Evolutionary conservation across 2,329 filamentous ascomycete species (phyloP).

Genomic region (Chaetomium sp.): DNA sequence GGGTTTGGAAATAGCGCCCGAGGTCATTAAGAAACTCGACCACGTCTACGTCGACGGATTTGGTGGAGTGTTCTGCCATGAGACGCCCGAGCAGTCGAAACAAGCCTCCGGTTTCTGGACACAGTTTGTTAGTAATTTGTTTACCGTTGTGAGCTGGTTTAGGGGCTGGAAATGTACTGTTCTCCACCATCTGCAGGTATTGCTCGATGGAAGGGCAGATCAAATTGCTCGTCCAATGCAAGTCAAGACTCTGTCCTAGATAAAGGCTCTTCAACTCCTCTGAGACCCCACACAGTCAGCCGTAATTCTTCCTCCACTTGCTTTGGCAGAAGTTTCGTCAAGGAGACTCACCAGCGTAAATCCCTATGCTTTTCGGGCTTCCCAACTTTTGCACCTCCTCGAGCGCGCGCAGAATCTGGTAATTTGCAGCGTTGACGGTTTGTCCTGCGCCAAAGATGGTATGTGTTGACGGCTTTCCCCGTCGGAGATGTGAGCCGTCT

Average conservation of each 20-base stretch:
- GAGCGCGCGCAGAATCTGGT: slow-evolving; percentile 36
- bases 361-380: slow-evolving; percentile 24
- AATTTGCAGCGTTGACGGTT: slow-evolving; percentile 43
- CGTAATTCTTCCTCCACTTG: background rate
- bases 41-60: slow-evolving; percentile 8
- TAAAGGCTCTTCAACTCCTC: slow-evolving; percentile 31
- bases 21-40: slow-evolving; percentile 26
- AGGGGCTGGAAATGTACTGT: slow-evolving; percentile 9
- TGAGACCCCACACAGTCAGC: background rate
- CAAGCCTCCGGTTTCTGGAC: slow-evolving; percentile 8
- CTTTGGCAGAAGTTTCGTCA: too few species aligned
- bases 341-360: too few species aligned
- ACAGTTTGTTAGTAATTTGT: background rate
- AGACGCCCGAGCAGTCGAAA: slow-evolving; percentile 29
- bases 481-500: slow-evolving; percentile 41
- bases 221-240: slow-evolving; percentile 35
- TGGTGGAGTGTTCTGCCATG: background rate
- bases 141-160: background rate
- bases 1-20: slow-evolving; percentile 40
- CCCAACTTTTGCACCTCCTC: slow-evolving; percentile 24
- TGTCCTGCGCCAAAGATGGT: slow-evolving; percentile 42
- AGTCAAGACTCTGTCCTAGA: slow-evolving; percentile 38
- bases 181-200: slow-evolving; percentile 38
- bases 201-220: slow-evolving; percentile 32
- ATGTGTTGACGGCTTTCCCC: slow-evolving; percentile 43